Evolutionary conservation across 257 asterid genomes (phyloP).

Genomic region (Vinca minor): DNA sequence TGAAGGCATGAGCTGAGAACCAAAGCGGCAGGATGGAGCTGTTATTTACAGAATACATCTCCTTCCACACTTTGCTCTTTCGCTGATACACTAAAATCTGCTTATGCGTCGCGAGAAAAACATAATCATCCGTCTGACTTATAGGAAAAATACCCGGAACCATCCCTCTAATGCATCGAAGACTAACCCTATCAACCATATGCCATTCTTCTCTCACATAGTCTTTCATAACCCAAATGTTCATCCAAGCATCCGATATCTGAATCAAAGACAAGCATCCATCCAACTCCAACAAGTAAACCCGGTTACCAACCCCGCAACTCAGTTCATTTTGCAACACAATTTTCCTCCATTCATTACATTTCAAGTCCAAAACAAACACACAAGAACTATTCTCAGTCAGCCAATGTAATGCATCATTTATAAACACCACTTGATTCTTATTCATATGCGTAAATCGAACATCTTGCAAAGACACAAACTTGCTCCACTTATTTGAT

Average conservation of each 20-base stretch:
- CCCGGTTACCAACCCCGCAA: slow-evolving; percentile 43
- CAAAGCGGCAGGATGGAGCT: slow-evolving; percentile 52
- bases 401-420: slow-evolving; percentile 78
- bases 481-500: slow-evolving; percentile 68
- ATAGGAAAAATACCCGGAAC: slow-evolving; percentile 75
- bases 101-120: slow-evolving; percentile 66
- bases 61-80: slow-evolving; percentile 54
- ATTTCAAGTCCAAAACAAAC: slow-evolving; percentile 63
- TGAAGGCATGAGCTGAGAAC: slow-evolving; percentile 65
- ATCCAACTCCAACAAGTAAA: slow-evolving; percentile 66
- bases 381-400: slow-evolving; percentile 53
- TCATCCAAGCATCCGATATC: slow-evolving; percentile 82
- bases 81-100: slow-evolving; percentile 67
- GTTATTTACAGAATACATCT: slow-evolving; percentile 60
- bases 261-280: slow-evolving; percentile 67
- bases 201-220: slow-evolving; percentile 56
- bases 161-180: slow-evolving; percentile 75
- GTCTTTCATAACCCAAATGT: slow-evolving; percentile 59
- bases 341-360: slow-evolving; percentile 58
- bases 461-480: slow-evolving; percentile 62
- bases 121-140: slow-evolving; percentile 36
- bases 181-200: slow-evolving; percentile 70
- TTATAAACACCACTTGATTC: slow-evolving; percentile 62
- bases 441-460: slow-evolving; percentile 66
- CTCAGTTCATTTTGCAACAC: slow-evolving; percentile 40